Percentiles rank a stretch among this genome's conserved stretches.
phyloP scores from a whole-genome alignment of 176 grass and related monocot genomes.

The Lolium multiflorum region DNA sequence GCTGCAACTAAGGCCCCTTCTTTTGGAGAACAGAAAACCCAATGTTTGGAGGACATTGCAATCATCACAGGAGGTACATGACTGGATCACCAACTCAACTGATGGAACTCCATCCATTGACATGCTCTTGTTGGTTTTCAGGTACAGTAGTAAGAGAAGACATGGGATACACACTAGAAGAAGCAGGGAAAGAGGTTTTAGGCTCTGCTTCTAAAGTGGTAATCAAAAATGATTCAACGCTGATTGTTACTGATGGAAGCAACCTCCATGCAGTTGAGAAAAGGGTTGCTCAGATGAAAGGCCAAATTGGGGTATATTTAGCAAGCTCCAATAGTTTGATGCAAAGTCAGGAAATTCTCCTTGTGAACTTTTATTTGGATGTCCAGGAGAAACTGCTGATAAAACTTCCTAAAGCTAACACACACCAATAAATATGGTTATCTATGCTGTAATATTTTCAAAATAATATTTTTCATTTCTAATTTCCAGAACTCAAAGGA shows the following conservation, averaged over 20 bases:
- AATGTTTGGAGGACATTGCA: constrained; percentile 91
- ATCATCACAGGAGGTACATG: constrained; percentile 84
- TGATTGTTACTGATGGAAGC: constrained; percentile 85
- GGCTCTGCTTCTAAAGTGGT: constrained; percentile 81
- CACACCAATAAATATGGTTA: constrained; percentile 13
- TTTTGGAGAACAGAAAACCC: constrained; percentile 85
- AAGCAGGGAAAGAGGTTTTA: constrained; percentile 78
- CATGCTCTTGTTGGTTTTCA: constrained; percentile 47
- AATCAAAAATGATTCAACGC: constrained; percentile 82
- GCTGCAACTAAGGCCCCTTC: constrained; percentile 86
- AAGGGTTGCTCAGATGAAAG: constrained; percentile 69
- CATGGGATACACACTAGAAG: constrained; percentile 80
- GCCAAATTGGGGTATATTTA: constrained; percentile 71
- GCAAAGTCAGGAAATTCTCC: neutral
- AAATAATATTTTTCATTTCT: constrained; percentile 21
- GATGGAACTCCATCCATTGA: constrained; percentile 22
- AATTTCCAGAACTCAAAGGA: constrained; percentile 68
- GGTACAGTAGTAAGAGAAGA: constrained; percentile 82
- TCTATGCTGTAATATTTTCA: constrained; percentile 5
- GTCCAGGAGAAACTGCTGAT: neutral
- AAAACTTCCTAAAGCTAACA: constrained; percentile 19
- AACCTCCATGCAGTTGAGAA: constrained; percentile 64
- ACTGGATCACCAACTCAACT: neutral
- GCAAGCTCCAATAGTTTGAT: neutral
- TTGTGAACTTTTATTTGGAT: neutral